Base-by-base conservation (phyloP, 2,329 filamentous ascomycete species). In the Penicillium freii region DNA sequence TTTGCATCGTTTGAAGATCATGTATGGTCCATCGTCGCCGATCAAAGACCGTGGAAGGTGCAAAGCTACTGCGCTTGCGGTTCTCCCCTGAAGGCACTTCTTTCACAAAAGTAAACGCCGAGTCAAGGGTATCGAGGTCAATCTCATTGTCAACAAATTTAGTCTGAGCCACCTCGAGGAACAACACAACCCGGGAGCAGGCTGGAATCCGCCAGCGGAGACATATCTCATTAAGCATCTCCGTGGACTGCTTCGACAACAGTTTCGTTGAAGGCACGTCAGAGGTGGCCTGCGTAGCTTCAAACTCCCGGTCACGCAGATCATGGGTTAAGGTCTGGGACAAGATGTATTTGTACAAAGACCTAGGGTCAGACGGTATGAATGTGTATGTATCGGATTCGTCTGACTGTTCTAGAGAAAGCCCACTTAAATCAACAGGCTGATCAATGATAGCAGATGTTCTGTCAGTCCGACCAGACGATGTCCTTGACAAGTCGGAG, bases 201-300 rank as follows among this genome's bases (percentile, higher is more conserved):
- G 88, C 87, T 2, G 93, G 92, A 60, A 99, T 83, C 49, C 94
- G 87, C 94, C 94, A 99, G 67, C 92, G 86, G 61, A 91, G 79
- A 58, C 88, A 90, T 56, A 97, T 82, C 73, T 97, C 93, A 59
- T 88, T 89, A 61, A 99, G 76, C 45, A 99, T 79, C 55, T 97
- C 92, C 48, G 86, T 83, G 2, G 91, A 94, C 60, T 89, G 85
- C 66, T 88, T 90, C 1, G 91, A 94, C 21, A 88, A 69, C 21
- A 87, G 63, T 60, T 82, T 84, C 59, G 81, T 77, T 2, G 80
- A 74, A 9, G 79, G 76, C 1, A 70, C 66, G 6, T 82, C 82
- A 6, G 79, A 78, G 11, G 75, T 78, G 15, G 77, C 76, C 60
- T 79, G 78, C 10, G 76, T 75, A 25, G 79, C 75, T 60, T 84